phyloP scores from a whole-genome alignment of 176 grass and related monocot genomes.

The Triticum timopheevii region DNA sequence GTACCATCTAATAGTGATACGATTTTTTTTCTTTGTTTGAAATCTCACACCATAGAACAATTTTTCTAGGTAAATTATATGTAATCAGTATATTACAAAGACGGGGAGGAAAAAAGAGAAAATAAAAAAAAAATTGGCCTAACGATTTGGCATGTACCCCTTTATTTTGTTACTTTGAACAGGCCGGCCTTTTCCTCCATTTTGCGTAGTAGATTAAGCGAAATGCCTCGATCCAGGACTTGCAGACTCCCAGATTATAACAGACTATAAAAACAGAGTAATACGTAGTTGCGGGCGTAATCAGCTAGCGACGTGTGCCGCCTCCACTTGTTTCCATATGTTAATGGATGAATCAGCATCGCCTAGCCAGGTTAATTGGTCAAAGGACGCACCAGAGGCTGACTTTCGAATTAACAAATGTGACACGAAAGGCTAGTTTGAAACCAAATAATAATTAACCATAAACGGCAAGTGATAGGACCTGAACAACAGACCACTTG shows the following conservation, averaged over 20 bases:
- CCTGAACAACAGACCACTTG: not conserved
- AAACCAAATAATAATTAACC: not conserved
- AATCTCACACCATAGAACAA: too few relatives aligned
- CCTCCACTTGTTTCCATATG: constrained; percentile 29
- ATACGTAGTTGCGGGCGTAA: not conserved
- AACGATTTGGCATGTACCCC: not conserved
- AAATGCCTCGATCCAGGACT: not conserved
- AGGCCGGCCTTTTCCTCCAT: not conserved
- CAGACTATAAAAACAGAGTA: not conserved
- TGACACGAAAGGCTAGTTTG: not conserved
- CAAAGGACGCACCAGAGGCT: not conserved
- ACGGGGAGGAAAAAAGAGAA: too few relatives aligned
- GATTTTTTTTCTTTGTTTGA: too few relatives aligned
- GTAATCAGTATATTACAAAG: too few relatives aligned
- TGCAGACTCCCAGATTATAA: constrained; percentile 15
- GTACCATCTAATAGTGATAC: too few relatives aligned
- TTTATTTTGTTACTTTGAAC: not conserved
- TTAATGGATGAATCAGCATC: constrained; percentile 6
- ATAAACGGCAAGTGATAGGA: not conserved
- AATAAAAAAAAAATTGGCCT: not conserved
- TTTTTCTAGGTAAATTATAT: too few relatives aligned
- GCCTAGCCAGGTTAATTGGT: constrained; percentile 14
- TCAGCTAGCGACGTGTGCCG: constrained; percentile 28
- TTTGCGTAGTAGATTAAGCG: not conserved
- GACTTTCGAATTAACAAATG: not conserved